A percentile compares a stretch with the other conserved stretches of the same genome.
Conservation (phyloP, 306 rosid species). For the Cicer judaicum region DNA sequence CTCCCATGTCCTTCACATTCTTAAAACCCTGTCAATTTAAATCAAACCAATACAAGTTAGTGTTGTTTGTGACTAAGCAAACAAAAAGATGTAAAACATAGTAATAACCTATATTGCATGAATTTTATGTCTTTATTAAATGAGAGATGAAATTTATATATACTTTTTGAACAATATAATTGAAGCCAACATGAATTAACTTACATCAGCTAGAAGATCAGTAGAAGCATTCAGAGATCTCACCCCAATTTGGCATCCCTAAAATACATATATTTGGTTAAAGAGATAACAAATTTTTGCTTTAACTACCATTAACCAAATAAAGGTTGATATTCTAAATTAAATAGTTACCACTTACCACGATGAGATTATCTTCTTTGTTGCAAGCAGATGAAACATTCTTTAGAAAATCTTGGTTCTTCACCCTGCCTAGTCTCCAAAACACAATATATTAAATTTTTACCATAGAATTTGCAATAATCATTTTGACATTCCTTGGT, state of each 20-base stretch:
- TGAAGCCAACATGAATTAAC: conserved; percentile 41
- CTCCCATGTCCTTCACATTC: conserved; percentile 76
- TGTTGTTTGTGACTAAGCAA: not conserved
- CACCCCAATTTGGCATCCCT: conserved; percentile 89
- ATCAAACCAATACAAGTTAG: conserved; percentile 8
- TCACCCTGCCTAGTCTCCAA: conserved; percentile 60
- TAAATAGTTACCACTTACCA: conserved; percentile 78
- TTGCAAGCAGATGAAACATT: conserved; percentile 59
- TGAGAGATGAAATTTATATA: conserved; percentile 3
- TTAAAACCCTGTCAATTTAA: conserved; percentile 68
- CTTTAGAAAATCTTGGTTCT: conserved; percentile 68
- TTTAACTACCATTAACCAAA: conserved; percentile 5
- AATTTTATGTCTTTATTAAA: not conserved
- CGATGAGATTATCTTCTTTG: conserved; percentile 71
- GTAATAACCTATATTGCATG: too few species aligned
- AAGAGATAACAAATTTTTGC: not conserved
- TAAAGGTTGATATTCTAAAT: not conserved
- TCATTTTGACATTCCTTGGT: not conserved
- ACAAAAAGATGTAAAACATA: not conserved
- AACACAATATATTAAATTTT: conserved; percentile 5
- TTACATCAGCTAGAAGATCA: conserved; percentile 68
- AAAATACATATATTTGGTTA: not conserved
- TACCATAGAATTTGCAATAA: not conserved
- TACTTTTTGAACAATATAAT: not conserved
- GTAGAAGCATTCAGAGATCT: conserved; percentile 71